These are phyloP conservation scores for Fennellomyces sp. DNA, from an alignment of 371 early-diverging fungal genomes.

Conservation along the genomic window DNA sequence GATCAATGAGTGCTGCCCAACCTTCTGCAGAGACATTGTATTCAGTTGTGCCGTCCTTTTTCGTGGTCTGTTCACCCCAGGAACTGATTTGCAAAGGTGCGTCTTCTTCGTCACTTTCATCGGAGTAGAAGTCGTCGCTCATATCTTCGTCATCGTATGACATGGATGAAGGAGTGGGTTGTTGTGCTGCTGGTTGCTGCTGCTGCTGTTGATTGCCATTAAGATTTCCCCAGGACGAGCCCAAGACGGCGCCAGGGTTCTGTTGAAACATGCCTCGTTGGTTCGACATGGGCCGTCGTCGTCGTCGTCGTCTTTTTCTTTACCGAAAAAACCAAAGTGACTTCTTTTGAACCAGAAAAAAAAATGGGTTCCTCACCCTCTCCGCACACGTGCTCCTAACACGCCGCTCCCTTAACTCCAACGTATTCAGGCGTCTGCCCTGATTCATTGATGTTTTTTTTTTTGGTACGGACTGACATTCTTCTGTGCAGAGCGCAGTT, in stretches of 20 bases:
- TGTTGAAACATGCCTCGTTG: background rate
- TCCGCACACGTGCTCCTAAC: no score
- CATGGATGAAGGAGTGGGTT: background rate
- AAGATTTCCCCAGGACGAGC: background rate
- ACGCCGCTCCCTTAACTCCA: no score
- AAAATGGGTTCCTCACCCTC: no score
- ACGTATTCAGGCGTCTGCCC: no score
- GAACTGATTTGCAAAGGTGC: slow-evolving; percentile 16
- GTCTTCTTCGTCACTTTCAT: slow-evolving; percentile 20
- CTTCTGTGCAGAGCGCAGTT: no score
- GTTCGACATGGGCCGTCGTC: no score
- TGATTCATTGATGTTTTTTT: no score
- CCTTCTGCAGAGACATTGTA: slow-evolving; percentile 25
- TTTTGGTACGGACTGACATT: no score
- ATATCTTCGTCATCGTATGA: background rate
- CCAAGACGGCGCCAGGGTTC: background rate
- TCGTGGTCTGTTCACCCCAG: slow-evolving; percentile 18
- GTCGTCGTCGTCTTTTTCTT: no score
- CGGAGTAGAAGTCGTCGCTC: slow-evolving; percentile 2
- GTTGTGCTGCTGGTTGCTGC: background rate
- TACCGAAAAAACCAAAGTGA: no score
- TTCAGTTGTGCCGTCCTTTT: slow-evolving; percentile 22
- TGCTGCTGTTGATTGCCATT: background rate
- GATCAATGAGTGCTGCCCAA: slow-evolving; percentile 46
- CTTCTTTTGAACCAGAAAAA: no score